A percentile compares a stretch with the other conserved stretches of the same genome.
These are phyloP conservation scores for Sungouiella thailandica DNA, from an alignment of 805 yeast species.

Conservation along the genomic window DNA sequence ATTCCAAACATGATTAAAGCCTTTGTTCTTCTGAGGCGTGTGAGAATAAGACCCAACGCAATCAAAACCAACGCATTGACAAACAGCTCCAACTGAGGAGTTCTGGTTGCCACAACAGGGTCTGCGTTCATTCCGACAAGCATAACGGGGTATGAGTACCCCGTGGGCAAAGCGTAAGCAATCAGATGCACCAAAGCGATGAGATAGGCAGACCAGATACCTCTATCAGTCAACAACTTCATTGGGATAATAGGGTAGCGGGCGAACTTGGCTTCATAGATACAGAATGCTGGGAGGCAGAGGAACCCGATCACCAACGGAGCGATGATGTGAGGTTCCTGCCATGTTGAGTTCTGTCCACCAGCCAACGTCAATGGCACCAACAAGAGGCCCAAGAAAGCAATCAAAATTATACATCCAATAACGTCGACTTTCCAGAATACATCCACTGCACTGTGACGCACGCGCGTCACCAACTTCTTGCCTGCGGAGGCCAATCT, in stretches of 20 bases:
- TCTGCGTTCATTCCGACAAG: not conserved
- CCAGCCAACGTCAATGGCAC: constrained; percentile 34
- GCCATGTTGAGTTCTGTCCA: constrained; percentile 16
- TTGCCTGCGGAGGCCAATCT: constrained; percentile 5
- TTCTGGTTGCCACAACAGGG: not conserved
- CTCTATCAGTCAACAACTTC: constrained; percentile 13
- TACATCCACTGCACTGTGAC: constrained; percentile 3
- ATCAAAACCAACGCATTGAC: not conserved
- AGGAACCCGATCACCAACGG: constrained; percentile 1
- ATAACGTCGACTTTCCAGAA: constrained; percentile 32
- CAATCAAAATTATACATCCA: constrained; percentile 29
- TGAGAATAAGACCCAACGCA: not conserved
- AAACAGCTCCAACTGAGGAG: not conserved
- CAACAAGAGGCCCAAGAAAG: constrained; percentile 29
- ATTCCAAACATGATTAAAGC: not conserved
- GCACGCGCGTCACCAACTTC: constrained; percentile 6
- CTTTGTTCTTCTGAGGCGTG: not conserved
- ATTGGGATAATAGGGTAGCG: constrained; percentile 14
- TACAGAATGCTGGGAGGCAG: not conserved
- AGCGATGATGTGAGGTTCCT: constrained; percentile 6
- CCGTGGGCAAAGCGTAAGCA: not conserved
- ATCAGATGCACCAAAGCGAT: not conserved
- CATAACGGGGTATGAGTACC: not conserved
- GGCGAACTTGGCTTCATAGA: constrained; percentile 12
- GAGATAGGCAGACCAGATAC: constrained; percentile 14